Evolutionary conservation across 495 filamentous ascomycete species (phyloP).

Genomic region (Penicillium egyptiacum): DNA sequence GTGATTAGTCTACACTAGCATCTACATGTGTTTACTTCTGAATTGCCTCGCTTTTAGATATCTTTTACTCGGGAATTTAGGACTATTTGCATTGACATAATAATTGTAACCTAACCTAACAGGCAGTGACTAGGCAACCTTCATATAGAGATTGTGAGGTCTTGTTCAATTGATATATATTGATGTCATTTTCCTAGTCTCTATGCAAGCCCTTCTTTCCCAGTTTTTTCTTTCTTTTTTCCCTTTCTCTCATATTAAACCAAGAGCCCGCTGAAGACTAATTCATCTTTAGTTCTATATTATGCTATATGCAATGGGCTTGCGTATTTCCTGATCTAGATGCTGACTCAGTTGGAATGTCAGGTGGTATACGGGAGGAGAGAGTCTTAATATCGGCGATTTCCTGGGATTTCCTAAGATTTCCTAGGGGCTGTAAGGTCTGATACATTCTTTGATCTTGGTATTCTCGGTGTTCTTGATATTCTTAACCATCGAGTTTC

Average conservation of each 20-base stretch:
- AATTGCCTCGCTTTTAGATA: neutral
- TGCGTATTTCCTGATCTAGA: neutral
- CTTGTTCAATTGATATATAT: neutral
- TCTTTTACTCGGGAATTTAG: neutral
- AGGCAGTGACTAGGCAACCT: neutral
- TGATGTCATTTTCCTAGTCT: neutral
- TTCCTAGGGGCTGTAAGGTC: neutral
- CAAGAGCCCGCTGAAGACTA: neutral
- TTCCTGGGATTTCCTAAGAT: neutral
- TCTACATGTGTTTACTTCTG: neutral
- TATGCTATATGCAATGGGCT: neutral
- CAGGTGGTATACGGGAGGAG: neutral
- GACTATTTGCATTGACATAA: neutral
- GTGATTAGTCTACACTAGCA: neutral
- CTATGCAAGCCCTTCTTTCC: neutral
- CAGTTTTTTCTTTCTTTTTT: too few species aligned
- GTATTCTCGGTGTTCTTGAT: neutral
- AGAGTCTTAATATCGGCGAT: neutral
- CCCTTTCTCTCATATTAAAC: neutral
- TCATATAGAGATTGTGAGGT: neutral
- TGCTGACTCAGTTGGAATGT: constrained; percentile 9
- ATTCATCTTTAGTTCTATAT: neutral
- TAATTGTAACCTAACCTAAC: neutral
- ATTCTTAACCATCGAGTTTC: neutral
- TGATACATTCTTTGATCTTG: neutral